These are phyloP conservation scores for Pseudogymnoascus sp. DNA, from an alignment of 2,329 filamentous ascomycete genomes.

Conservation along the genomic window DNA sequence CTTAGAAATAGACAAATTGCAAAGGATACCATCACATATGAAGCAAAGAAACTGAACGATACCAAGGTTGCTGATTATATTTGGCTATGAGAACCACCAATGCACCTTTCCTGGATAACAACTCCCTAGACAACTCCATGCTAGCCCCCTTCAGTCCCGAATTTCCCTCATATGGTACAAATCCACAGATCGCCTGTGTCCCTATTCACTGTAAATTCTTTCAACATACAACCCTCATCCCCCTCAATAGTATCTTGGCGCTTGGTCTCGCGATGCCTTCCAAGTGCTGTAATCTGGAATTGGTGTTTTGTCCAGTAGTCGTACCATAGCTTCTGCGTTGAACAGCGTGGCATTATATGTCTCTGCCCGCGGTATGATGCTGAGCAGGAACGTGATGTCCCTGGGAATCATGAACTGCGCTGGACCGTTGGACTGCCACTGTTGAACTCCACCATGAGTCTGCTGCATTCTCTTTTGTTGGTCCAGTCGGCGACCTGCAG, in stretches of 20 bases:
- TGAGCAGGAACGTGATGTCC: constrained; percentile 51
- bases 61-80: background rate
- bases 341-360: constrained; percentile 67
- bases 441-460: constrained; percentile 34
- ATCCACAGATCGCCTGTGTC: background rate
- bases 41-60: background rate
- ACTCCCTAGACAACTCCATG: background rate
- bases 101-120: background rate
- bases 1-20: background rate
- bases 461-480: constrained; percentile 56
- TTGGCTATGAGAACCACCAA: background rate
- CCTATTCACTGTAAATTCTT: background rate
- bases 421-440: constrained; percentile 27
- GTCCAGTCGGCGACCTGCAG: constrained; percentile 76
- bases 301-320: constrained; percentile 60
- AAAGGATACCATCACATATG: background rate
- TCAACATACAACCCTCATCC: background rate
- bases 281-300: constrained; percentile 56
- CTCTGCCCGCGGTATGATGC: constrained; percentile 56
- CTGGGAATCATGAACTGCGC: constrained; percentile 64
- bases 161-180: background rate
- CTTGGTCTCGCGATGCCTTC: constrained; percentile 34
- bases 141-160: background rate
- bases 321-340: constrained; percentile 63
- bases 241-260: constrained; percentile 18